Conservation (phyloP, 129 eudicot genomes). For the Centrapalus pauciflorus region DNA sequence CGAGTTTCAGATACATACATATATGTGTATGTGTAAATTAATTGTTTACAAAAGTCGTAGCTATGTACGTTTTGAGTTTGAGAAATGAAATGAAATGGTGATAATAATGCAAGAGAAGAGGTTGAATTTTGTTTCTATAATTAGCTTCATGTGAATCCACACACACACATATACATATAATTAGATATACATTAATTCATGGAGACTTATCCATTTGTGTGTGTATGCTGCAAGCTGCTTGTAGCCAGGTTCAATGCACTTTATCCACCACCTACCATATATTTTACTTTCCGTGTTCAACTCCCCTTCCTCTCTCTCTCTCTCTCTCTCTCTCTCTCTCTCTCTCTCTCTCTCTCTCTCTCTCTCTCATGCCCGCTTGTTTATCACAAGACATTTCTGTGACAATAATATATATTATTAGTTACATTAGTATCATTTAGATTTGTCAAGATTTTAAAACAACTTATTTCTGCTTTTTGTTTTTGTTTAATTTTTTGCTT, state of each 20-base stretch:
- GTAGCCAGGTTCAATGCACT: constrained; percentile 31
- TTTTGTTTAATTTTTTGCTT: neutral
- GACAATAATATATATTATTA: neutral
- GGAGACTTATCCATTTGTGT: constrained; percentile 18
- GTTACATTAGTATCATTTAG: constrained; percentile 18
- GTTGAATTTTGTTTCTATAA: constrained; percentile 9
- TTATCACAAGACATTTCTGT: constrained; percentile 20
- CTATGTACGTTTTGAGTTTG: neutral
- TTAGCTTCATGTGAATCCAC: constrained; percentile 22
- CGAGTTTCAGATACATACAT: too few relatives aligned
- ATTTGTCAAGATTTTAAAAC: constrained; percentile 8
- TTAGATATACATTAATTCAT: too few relatives aligned
- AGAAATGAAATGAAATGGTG: constrained; percentile 1
- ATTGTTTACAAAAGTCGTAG: neutral
- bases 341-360: neutral
- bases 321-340: neutral
- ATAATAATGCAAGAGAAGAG: neutral
- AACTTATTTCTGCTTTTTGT: neutral
- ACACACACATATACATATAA: too few relatives aligned
- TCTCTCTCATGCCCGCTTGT: constrained; percentile 21
- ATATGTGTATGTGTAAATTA: too few relatives aligned
- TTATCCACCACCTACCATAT: constrained; percentile 7
- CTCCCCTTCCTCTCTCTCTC: too few relatives aligned
- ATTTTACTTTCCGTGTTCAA: constrained; percentile 31
- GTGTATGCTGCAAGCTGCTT: constrained; percentile 19